phyloP scores from a whole-genome alignment of 148 eudicot genomes.

The Rhododendron griersonianum region DNA sequence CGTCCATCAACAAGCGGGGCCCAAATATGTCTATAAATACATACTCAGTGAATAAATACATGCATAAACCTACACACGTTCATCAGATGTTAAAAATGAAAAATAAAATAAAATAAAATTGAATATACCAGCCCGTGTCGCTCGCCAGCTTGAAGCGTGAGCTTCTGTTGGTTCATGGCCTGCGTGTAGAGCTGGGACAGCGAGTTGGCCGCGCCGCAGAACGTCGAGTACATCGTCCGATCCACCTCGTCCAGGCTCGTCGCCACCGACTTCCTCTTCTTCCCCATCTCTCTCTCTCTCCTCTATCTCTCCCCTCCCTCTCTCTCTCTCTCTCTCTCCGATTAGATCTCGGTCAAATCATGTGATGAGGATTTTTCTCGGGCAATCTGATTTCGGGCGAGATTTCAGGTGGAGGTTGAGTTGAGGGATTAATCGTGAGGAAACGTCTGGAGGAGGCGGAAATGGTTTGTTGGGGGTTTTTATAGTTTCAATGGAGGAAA shows the following conservation, averaged over 20 bases:
- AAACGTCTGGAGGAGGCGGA: neutral
- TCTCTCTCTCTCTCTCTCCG: slow-evolving; percentile 3
- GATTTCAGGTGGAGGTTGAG: neutral
- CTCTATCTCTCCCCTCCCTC: slow-evolving; percentile 57
- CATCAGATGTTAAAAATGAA: neutral
- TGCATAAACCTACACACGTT: neutral
- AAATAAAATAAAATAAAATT: neutral
- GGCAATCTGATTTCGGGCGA: slow-evolving; percentile 1
- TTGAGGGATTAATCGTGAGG: neutral
- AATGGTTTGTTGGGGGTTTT: neutral
- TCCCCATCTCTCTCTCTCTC: slow-evolving; percentile 48
- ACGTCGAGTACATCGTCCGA: slow-evolving; percentile 79
- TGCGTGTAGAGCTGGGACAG: slow-evolving; percentile 85
- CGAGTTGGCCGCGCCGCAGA: slow-evolving; percentile 72
- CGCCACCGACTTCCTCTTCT: slow-evolving; percentile 76
- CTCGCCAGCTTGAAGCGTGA: slow-evolving; percentile 70
- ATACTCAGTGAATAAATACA: neutral
- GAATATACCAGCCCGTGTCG: slow-evolving; percentile 52
- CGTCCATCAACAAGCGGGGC: neutral
- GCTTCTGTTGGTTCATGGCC: slow-evolving; percentile 71
- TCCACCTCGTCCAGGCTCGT: slow-evolving; percentile 84
- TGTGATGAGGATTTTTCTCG: neutral
- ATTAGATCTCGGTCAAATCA: slow-evolving; percentile 5
- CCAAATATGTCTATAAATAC: neutral
- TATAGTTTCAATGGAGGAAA: neutral